Evolutionary conservation across 106 monocot genomes (phyloP), one percentile per base, ranked within the genome.

Genomic region (Vanilla planifolia): DNA sequence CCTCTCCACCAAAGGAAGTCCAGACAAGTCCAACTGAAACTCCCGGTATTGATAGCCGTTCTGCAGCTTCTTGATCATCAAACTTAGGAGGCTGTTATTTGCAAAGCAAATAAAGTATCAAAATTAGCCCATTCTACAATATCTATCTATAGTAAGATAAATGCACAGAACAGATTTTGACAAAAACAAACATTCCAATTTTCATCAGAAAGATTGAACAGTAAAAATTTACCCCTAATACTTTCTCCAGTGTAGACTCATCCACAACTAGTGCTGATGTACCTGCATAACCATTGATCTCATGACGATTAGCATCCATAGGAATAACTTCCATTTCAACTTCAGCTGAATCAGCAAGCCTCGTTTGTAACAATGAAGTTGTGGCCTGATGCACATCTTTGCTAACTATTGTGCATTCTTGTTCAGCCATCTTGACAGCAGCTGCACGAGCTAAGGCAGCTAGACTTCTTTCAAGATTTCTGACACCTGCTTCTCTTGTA

Each of bases 261-360:
- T 99, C 85, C 2, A 99, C 88, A 45, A 84, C 64, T 46, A 92
- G 44, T 11, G 59, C 53, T 14, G 84, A 67, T 21, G 69, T 51
- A 65, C 64, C 73, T 39, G 79, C 59, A 61, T 80, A 74, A 63
- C 67, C 64, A 60, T 80, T 71, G 58, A 88, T 77, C 48, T 88
- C 92, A 61, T 81, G 67, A 52, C 67, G 71, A 24, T 78, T 80
- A 37, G 82, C 67, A 56, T 71, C 79, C 77, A 92, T 77, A 35
- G 92, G 77, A 75, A 99, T 91, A 50, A 85, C 92, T 57, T 99
- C 98, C 92, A 99, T 99, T 71, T 99, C 98, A 46, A 92, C 85
- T 67, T 92, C 98, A 15, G 89, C 77, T 33, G 67, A 69, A 73
- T 88, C 91, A 67, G 85, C 72, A 33, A 99, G 84, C 22, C 86